These are phyloP conservation scores for Tulasnella sp. DNA, from an alignment of 768 basidiomycete species.

Conservation along the genomic window DNA sequence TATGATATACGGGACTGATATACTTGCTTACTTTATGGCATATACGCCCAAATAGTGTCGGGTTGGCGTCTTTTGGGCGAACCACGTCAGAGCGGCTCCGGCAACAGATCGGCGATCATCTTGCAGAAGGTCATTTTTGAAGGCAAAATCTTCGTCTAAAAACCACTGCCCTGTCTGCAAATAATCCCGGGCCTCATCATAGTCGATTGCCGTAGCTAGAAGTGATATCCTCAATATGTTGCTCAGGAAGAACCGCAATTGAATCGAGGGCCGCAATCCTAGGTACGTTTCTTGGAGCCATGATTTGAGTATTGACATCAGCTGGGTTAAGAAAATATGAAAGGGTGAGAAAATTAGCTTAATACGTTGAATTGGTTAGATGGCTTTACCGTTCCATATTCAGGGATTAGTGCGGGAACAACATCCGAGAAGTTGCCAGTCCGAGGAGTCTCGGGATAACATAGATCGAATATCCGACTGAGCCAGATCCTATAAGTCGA, in stretches of 20 bases:
- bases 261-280: not conserved
- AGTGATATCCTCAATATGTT: not conserved
- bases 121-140: not conserved
- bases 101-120: not conserved
- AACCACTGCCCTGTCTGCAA: not conserved
- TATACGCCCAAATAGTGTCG: not conserved
- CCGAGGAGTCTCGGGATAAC: not conserved
- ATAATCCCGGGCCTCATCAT: not conserved
- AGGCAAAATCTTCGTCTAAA: not conserved
- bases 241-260: not conserved
- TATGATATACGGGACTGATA: too few species aligned
- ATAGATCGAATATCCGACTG: not conserved
- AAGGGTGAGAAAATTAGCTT: too few species aligned
- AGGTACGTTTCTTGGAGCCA: not conserved
- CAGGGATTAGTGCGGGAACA: not conserved
- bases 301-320: not conserved
- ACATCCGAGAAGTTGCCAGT: not conserved
- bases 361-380: not conserved
- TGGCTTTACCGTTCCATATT: not conserved
- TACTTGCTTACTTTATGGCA: not conserved
- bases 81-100: not conserved
- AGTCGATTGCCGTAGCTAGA: not conserved
- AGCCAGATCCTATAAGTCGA: conserved; percentile 1
- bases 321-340: too few species aligned
- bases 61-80: not conserved